phyloP scores from a whole-genome alignment of 2,329 filamentous ascomycete genomes.

The Fusarium pininemorale region DNA sequence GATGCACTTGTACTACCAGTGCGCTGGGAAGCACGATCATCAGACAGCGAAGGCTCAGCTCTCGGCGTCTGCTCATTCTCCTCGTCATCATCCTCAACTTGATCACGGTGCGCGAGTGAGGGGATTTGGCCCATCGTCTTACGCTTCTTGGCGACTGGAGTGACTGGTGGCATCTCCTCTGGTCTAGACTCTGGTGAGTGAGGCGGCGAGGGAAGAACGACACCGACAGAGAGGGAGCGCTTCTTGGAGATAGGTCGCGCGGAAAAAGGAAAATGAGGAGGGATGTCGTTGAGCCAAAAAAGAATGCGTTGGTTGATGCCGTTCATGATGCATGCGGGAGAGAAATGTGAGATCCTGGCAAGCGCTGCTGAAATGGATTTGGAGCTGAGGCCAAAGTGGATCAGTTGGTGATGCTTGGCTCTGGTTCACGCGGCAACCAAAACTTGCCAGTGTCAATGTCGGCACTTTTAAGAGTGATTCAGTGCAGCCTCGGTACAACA shows the following conservation, averaged over 20 bases:
- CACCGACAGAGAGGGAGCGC: not conserved
- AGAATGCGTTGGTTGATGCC: accelerated
- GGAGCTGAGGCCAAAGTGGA: not conserved
- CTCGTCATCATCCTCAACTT: too few relatives aligned
- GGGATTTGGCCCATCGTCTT: too few relatives aligned
- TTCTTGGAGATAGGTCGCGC: not conserved
- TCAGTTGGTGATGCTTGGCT: not conserved
- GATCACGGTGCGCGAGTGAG: too few relatives aligned
- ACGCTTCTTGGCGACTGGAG: too few relatives aligned
- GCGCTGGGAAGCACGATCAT: too few relatives aligned
- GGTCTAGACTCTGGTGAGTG: too few relatives aligned
- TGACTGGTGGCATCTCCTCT: too few relatives aligned
- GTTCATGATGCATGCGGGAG: not conserved
- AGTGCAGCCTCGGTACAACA: not conserved
- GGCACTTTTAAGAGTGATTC: not conserved
- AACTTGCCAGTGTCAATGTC: not conserved
- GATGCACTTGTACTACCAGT: too few relatives aligned
- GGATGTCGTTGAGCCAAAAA: not conserved
- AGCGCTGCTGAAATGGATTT: not conserved
- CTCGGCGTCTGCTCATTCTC: too few relatives aligned
- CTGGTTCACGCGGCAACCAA: not conserved
- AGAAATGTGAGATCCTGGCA: not conserved
- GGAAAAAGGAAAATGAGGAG: accelerated
- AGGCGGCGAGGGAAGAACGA: too few relatives aligned
- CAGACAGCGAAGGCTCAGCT: too few relatives aligned